Evolutionary conservation across 2,329 filamentous ascomycete species (phyloP).

Genomic region (Curvularia sp.): DNA sequence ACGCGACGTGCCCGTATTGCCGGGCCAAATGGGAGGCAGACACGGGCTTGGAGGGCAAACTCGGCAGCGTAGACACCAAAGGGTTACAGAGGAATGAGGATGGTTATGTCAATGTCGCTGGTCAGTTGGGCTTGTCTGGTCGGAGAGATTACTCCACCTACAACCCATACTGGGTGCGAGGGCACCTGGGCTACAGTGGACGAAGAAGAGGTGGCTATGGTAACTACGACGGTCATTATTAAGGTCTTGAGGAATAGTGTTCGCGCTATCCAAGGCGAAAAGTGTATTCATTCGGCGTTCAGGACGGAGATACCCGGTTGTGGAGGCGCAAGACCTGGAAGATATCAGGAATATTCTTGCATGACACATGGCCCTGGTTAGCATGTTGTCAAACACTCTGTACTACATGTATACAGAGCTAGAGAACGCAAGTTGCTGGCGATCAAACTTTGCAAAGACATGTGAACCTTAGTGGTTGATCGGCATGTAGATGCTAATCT

Average conservation of each 20-base stretch:
- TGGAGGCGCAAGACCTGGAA: background rate
- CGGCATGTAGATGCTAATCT: background rate
- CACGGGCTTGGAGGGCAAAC: slow-evolving; percentile 49
- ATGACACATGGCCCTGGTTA: background rate
- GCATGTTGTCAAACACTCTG: background rate
- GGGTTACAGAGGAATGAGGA: slow-evolving; percentile 55
- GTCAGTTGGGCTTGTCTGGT: slow-evolving; percentile 65
- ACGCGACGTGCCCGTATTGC: slow-evolving; percentile 68
- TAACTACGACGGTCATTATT: slow-evolving; percentile 7
- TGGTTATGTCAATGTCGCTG: slow-evolving; percentile 69
- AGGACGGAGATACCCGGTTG: background rate
- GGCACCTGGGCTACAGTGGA: slow-evolving; percentile 16
- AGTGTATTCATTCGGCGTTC: slow-evolving; percentile 7
- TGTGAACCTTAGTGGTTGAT: background rate
- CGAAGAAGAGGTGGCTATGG: slow-evolving; percentile 7
- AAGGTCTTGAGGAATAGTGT: background rate
- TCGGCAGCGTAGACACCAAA: slow-evolving; percentile 56
- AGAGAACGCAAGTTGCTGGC: background rate
- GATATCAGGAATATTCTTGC: background rate
- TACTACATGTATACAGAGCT: background rate
- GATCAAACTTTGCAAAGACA: background rate
- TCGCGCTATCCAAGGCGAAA: background rate
- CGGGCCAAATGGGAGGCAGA: slow-evolving; percentile 62
- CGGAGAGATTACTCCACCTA: slow-evolving; percentile 51
- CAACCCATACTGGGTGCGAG: slow-evolving; percentile 36